These are phyloP conservation scores for Trichosporon sp. DNA, from an alignment of 1,284 basidiomycete genomes.

Conservation along the genomic window DNA sequence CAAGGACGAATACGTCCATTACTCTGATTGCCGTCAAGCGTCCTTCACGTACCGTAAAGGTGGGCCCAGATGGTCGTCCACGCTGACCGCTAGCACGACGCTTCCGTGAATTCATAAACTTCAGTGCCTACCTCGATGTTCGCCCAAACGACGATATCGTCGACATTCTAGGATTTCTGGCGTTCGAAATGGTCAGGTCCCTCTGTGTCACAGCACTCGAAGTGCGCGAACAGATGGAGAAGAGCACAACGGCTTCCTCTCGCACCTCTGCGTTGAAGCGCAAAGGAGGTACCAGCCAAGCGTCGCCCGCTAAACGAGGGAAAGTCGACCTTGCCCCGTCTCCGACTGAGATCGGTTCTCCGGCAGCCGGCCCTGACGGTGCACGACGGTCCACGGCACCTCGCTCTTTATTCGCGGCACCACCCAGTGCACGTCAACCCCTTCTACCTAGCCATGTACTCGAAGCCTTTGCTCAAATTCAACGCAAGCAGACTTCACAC, in stretches of 20 bases:
- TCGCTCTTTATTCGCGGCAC: constrained; percentile 74
- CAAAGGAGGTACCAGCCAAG: constrained; percentile 48
- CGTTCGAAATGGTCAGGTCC: constrained; percentile 94
- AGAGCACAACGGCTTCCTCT: constrained; percentile 29
- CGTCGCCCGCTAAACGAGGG: constrained; percentile 54
- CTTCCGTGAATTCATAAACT: constrained; percentile 92
- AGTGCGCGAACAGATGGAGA: constrained; percentile 59
- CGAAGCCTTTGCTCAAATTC: constrained; percentile 84
- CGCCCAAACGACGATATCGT: constrained; percentile 93
- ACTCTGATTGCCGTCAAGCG: constrained; percentile 94
- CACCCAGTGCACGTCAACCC: constrained; percentile 74
- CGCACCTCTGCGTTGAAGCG: constrained; percentile 36
- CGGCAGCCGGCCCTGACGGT: background rate
- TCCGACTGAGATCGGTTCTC: constrained; percentile 23
- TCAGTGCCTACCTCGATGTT: constrained; percentile 84
- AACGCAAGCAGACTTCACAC: constrained; percentile 75
- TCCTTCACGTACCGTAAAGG: constrained; percentile 96
- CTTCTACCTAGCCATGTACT: constrained; percentile 80
- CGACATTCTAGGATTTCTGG: constrained; percentile 94
- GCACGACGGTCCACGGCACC: constrained; percentile 23
- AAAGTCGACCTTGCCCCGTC: constrained; percentile 58
- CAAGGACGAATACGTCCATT: constrained; percentile 93
- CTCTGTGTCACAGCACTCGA: constrained; percentile 82
- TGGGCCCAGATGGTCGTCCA: constrained; percentile 46
- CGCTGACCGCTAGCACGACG: constrained; percentile 71